These are phyloP conservation scores for Alectoria sarmentosa DNA, from an alignment of 495 filamentous ascomycete species.

Conservation along the genomic window DNA sequence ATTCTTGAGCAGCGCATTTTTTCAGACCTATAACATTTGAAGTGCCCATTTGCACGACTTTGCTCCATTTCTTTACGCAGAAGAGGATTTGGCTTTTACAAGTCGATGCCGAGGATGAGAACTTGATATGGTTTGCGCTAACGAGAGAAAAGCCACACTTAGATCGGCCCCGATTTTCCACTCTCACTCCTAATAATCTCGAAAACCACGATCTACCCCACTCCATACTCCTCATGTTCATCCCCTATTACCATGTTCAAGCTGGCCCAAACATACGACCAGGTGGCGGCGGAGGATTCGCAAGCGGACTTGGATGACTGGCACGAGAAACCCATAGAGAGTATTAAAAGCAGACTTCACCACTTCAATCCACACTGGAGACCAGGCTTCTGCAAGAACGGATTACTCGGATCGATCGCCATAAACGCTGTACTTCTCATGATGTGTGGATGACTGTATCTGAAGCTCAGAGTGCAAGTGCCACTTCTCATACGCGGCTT, in stretches of 20 bases:
- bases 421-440: constrained; percentile 22
- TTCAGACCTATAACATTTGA: too few species aligned
- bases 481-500: neutral
- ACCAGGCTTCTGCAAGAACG: constrained; percentile 19
- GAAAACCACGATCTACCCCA: too few species aligned
- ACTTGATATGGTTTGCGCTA: too few species aligned
- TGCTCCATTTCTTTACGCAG: too few species aligned
- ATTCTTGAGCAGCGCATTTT: too few species aligned
- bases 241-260: constrained; percentile 16
- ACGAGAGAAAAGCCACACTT: too few species aligned
- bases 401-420: constrained; percentile 10
- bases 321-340: constrained; percentile 12
- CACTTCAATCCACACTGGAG: constrained; percentile 17
- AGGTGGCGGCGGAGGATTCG: neutral
- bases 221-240: too few species aligned
- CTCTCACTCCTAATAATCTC: too few species aligned
- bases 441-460: constrained; percentile 15
- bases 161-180: too few species aligned
- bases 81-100: too few species aligned
- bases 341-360: constrained; percentile 10
- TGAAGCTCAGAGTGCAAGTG: constrained; percentile 19
- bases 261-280: constrained; percentile 10
- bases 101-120: too few species aligned
- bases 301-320: constrained; percentile 15
- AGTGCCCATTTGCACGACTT: too few species aligned